Evolutionary conservation across 2,329 filamentous ascomycete species (phyloP), one percentile per base, ranked within the genome.

Genomic region (Botryotinia globosa): DNA sequence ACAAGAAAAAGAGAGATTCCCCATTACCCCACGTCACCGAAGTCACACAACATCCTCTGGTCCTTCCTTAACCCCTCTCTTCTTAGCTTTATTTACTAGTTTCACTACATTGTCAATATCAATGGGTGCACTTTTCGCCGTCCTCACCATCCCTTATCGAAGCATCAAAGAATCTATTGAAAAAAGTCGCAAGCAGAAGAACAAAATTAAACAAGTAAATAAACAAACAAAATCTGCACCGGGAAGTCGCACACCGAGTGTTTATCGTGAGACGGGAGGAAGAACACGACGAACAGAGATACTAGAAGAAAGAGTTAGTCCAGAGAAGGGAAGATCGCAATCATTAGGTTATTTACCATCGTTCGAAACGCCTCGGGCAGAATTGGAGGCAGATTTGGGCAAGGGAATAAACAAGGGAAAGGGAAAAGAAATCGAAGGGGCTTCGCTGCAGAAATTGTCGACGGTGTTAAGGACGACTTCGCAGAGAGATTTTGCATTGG

Each of bases 101-200:
- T 39, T 61, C 37, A 56, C n/a, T 32, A 45, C 18, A 44, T 48
- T 44, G 25, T 42, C 39, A 39, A 62, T 51, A 56, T 66, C 61
- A 71, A 79, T 79, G 77, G 77, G 77, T 59, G 71, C 70, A 48
- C 69, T 78, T 39, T 63, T 75, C 34, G 73, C 76, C 16, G 73
- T 73, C 51, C 44, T 77, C 61, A 72, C 58, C 32, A 54, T 73
- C 51, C 69, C 72, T 61, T 69, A 66, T 48, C 62, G 68, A 54
- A 68, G 51, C 8, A 70, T 74, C 56, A 74, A 75, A 54, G 74
- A 75, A 44, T 69, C 68, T 39, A 61, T 72, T 54, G 62, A 59
- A 7, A 29, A 25, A 56, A 67, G n/a, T 32, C 62, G 62, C 12
- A 29, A 58, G 14, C 65, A 72, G 6, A 59, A 67, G 22, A 59